Conservation (phyloP, 768 basidiomycete species). For the Dendrothele bispora region DNA sequence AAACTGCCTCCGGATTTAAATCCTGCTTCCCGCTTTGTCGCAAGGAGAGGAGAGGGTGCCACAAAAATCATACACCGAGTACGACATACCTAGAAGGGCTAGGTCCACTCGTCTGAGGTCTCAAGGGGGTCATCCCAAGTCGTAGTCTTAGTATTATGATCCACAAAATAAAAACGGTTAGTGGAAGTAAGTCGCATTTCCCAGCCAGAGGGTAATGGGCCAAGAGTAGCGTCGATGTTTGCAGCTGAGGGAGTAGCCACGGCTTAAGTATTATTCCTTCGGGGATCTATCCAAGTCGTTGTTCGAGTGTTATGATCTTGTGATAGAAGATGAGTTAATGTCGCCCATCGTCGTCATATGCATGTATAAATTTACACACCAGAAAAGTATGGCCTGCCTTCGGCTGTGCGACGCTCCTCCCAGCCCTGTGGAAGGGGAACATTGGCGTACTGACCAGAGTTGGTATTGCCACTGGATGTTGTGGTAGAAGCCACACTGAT, state of each 20-base stretch:
- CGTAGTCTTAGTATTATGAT: conserved; percentile 87
- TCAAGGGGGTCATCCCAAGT: conserved; percentile 97
- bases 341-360: too few relatives aligned
- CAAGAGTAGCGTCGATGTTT: conserved; percentile 60
- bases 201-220: conserved; percentile 89
- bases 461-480: too few relatives aligned
- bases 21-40: too few relatives aligned
- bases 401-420: conserved; percentile 90
- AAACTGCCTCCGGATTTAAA: too few relatives aligned
- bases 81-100: too few relatives aligned
- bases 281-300: conserved; percentile 91
- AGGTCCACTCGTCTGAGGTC: too few relatives aligned
- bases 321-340: too few relatives aligned
- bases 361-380: too few relatives aligned
- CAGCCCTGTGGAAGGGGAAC: conserved; percentile 84
- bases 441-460: conserved; percentile 50
- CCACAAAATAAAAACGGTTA: conserved; percentile 86
- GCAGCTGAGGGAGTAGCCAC: conserved; percentile 45
- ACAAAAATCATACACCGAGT: too few relatives aligned
- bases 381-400: conserved; percentile 72
- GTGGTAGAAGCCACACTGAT: conserved; percentile 16
- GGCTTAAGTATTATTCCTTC: conserved; percentile 51
- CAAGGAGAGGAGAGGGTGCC: too few relatives aligned
- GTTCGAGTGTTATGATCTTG: conserved; percentile 82
- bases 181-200: conserved; percentile 92